Conservation (phyloP, 73 alveolate genomes). For the Stentor coeruleus region DNA sequence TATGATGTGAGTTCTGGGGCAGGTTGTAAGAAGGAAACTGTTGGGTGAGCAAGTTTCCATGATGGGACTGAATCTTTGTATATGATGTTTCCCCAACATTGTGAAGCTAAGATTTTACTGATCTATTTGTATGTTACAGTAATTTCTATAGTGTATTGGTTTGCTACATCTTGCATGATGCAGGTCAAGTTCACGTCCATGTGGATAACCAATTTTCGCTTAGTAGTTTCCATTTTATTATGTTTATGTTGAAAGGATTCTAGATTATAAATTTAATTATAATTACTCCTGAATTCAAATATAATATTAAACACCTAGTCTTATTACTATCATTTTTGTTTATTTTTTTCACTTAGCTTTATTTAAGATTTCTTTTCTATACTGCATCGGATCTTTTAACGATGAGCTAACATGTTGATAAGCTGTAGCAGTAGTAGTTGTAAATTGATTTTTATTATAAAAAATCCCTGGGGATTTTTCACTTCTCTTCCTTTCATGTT, state of each 20-base stretch:
- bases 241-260: not conserved
- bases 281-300: not conserved
- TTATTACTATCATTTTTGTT: not conserved
- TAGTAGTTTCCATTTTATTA: conserved; percentile 42
- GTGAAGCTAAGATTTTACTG: conserved; percentile 46
- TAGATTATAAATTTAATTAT: not conserved
- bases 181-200: conserved; percentile 76
- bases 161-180: conserved; percentile 62
- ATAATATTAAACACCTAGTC: not conserved
- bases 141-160: conserved; percentile 41
- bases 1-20: not conserved
- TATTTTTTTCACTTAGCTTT: not conserved
- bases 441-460: not conserved
- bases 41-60: conserved; percentile 23
- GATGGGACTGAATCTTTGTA: conserved; percentile 47
- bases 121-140: conserved; percentile 50
- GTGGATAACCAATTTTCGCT: conserved; percentile 68
- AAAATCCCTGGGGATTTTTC: not conserved
- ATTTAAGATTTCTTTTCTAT: not conserved
- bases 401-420: too few species aligned
- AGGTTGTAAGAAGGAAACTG: conserved; percentile 28
- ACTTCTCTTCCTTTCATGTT: too few species aligned
- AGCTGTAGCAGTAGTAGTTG: not conserved
- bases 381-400: too few species aligned
- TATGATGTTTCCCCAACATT: conserved; percentile 79